Conservation (phyloP, 179 eudicot genomes). For the Beta lomatogona region DNA sequence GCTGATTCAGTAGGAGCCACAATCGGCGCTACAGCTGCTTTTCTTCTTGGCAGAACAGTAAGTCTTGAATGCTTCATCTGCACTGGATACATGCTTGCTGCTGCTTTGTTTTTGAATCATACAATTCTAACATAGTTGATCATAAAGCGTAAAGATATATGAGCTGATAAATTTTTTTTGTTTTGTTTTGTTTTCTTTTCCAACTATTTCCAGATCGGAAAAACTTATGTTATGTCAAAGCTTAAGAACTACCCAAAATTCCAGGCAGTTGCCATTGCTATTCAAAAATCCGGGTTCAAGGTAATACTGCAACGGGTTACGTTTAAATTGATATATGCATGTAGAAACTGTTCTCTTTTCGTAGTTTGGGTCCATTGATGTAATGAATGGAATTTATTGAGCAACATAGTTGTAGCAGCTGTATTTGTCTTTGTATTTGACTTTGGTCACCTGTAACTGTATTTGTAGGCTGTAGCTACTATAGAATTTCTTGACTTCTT, state of each 20-base stretch:
- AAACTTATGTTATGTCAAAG: slow-evolving; percentile 81
- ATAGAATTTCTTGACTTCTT: no score
- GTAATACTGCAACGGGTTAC: slow-evolving; percentile 31
- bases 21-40: slow-evolving; percentile 84
- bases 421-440: no score
- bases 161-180: neutral
- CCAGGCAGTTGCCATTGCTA: slow-evolving; percentile 84
- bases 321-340: neutral
- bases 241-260: slow-evolving; percentile 87
- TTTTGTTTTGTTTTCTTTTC: neutral
- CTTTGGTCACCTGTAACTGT: no score
- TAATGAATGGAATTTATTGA: no score
- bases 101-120: neutral
- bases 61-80: slow-evolving; percentile 30
- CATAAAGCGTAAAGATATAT: neutral
- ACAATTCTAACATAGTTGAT: neutral
- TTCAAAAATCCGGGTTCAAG: slow-evolving; percentile 91
- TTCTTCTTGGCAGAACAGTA: slow-evolving; percentile 91
- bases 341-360: neutral
- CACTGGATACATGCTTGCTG: neutral
- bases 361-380: no score
- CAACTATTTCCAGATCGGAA: slow-evolving; percentile 64
- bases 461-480: no score
- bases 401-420: no score
- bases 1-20: slow-evolving; percentile 95